Percentiles rank a stretch among this genome's conserved stretches.
Evolutionary conservation across 805 yeast species (phyloP).

Genomic region (Metschnikowia chrysomelidarum): DNA sequence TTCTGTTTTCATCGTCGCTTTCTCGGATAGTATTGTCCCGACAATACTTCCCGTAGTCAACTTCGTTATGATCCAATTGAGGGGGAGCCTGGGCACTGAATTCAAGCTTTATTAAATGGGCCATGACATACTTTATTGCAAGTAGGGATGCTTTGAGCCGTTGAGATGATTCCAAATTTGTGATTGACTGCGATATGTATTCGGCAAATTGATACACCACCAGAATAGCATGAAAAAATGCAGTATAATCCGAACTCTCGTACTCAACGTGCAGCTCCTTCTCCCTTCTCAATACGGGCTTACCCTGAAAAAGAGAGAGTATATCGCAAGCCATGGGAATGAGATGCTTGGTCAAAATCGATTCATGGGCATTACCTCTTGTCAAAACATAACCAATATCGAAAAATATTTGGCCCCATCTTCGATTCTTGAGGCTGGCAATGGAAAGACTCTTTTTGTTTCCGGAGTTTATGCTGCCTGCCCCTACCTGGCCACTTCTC

Average conservation of each 20-base stretch:
- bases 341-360: conserved; percentile 45
- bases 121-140: conserved; percentile 32
- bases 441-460: conserved; percentile 36
- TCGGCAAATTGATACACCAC: conserved; percentile 64
- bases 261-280: conserved; percentile 82
- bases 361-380: conserved; percentile 56
- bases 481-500: conserved; percentile 48
- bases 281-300: conserved; percentile 73
- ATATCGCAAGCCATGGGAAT: conserved; percentile 64
- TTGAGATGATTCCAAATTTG: conserved; percentile 18
- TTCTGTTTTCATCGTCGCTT: conserved; percentile 44
- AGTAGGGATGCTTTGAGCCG: conserved; percentile 19
- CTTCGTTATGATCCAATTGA: conserved; percentile 10
- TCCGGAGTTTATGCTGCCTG: conserved; percentile 24
- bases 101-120: conserved; percentile 31
- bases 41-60: conserved; percentile 21
- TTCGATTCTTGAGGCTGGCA: conserved; percentile 57
- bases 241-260: conserved; percentile 80
- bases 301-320: conserved; percentile 69
- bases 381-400: conserved; percentile 78
- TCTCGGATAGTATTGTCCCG: background rate
- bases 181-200: conserved; percentile 47
- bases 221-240: conserved; percentile 65
- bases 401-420: conserved; percentile 75
- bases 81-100: background rate